phyloP scores from a whole-genome alignment of 2,329 filamentous ascomycete genomes.

The Trichoderma breve region DNA sequence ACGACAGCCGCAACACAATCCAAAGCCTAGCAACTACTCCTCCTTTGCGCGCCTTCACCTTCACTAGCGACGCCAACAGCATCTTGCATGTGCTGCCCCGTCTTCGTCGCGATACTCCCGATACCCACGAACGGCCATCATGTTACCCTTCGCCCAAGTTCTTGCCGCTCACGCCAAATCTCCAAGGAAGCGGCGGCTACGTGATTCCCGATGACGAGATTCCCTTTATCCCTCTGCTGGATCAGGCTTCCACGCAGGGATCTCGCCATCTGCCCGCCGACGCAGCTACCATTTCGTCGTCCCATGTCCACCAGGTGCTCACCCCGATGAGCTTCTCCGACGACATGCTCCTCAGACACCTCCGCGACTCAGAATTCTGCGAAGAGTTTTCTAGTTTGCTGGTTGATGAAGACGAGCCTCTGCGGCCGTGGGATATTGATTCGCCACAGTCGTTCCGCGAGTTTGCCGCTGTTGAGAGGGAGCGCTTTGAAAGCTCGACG shows the following conservation, averaged over 20 bases:
- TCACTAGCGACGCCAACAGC: slow-evolving; percentile 19
- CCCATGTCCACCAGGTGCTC: slow-evolving; percentile 23
- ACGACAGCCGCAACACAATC: slow-evolving; percentile 25
- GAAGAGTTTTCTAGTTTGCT: slow-evolving; percentile 39
- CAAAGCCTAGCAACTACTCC: slow-evolving; percentile 31
- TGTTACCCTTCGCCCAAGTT: slow-evolving; percentile 27
- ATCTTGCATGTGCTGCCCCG: slow-evolving; percentile 21
- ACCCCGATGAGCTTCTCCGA: slow-evolving; percentile 38
- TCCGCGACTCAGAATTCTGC: slow-evolving; percentile 43
- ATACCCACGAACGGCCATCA: slow-evolving; percentile 29
- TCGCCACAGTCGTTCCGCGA: slow-evolving; percentile 31
- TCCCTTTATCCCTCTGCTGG: slow-evolving; percentile 34
- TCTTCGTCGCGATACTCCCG: slow-evolving; percentile 32
- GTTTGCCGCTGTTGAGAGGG: slow-evolving; percentile 38
- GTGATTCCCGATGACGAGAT: slow-evolving; percentile 33
- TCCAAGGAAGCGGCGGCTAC: slow-evolving; percentile 22
- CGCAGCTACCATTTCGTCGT: neutral
- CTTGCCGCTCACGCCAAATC: slow-evolving; percentile 26
- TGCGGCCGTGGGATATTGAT: slow-evolving; percentile 37
- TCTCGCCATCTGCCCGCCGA: slow-evolving; percentile 20
- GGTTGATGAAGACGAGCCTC: slow-evolving; percentile 35
- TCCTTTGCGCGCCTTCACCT: slow-evolving; percentile 29
- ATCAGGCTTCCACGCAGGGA: slow-evolving; percentile 13
- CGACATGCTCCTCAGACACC: slow-evolving; percentile 41
- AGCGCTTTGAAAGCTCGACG: slow-evolving; percentile 47